Conservation (phyloP, 1,139 yeast species). For the Wickerhamomyces sp. region DNA sequence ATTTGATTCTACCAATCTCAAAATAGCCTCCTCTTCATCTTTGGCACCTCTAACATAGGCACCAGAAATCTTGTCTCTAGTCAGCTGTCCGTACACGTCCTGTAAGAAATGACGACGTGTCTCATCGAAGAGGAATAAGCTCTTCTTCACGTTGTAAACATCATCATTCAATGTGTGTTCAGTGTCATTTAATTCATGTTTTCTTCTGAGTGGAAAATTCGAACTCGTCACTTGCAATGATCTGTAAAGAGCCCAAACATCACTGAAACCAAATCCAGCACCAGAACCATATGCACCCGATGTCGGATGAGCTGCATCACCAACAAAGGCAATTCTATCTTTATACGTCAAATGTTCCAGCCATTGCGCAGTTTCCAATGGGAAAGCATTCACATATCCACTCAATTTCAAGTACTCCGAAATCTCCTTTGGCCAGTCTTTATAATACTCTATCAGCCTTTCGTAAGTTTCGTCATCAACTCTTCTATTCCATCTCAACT, state of each 20-base stretch:
- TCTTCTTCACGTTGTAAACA: not conserved
- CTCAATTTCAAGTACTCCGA: not conserved
- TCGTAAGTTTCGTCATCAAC: not conserved
- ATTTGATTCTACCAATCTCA: not conserved
- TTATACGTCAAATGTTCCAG: slow-evolving; percentile 1
- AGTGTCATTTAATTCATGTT: not conserved
- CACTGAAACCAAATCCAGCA: slow-evolving; percentile 4
- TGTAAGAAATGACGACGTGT: slow-evolving; percentile 3
- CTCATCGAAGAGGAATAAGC: slow-evolving; percentile 4
- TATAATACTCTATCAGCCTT: not conserved
- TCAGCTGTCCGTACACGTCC: slow-evolving; percentile 1
- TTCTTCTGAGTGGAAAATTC: not conserved
- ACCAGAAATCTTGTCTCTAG: not conserved
- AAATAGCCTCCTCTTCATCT: not conserved
- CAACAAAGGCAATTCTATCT: slow-evolving; percentile 2
- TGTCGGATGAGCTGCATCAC: slow-evolving; percentile 7
- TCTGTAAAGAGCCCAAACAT: slow-evolving; percentile 6
- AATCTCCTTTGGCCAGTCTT: slow-evolving; percentile 1
- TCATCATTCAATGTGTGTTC: not conserved
- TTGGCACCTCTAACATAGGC: not conserved
- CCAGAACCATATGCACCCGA: slow-evolving; percentile 6
- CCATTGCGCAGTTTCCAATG: slow-evolving; percentile 4
- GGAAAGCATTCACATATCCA: slow-evolving; percentile 3
- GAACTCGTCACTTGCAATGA: not conserved
- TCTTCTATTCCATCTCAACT: slow-evolving; percentile 1